Conservation (phyloP, 257 asterid species). For the Solanum chiquidenum region DNA sequence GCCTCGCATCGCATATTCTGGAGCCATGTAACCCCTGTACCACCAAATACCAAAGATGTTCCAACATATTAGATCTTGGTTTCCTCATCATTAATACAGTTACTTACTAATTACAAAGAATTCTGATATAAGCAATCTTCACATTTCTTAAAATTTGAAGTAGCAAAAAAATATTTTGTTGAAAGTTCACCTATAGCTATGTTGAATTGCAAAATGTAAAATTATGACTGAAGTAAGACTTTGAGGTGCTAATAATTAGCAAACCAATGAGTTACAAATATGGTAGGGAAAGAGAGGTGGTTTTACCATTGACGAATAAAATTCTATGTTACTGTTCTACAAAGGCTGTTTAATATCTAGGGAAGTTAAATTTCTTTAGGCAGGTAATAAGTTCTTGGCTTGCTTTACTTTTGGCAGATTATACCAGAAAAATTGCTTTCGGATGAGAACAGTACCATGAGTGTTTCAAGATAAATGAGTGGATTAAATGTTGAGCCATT, state of each 20-base stretch:
- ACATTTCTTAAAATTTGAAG: background rate
- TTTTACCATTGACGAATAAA: background rate
- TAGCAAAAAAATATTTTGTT: background rate
- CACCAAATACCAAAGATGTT: background rate
- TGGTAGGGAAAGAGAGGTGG: background rate
- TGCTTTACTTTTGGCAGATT: background rate
- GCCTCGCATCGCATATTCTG: slow-evolving; percentile 91
- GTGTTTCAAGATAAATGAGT: background rate
- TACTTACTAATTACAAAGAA: background rate
- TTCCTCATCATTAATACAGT: background rate
- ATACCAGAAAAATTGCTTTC: background rate
- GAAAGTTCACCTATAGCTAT: background rate
- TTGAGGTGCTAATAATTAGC: background rate
- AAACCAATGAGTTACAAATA: background rate
- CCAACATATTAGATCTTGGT: background rate
- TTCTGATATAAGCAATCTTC: background rate
- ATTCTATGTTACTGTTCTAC: background rate
- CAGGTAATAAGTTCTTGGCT: background rate
- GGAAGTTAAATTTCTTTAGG: background rate
- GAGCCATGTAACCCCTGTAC: slow-evolving; percentile 94
- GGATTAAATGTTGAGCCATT: background rate
- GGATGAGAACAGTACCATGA: background rate
- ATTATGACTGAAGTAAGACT: background rate
- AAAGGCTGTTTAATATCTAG: background rate
- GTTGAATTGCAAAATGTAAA: background rate